Base-by-base conservation (phyloP, 148 eudicot species). In the Nepenthes mirabilis region DNA sequence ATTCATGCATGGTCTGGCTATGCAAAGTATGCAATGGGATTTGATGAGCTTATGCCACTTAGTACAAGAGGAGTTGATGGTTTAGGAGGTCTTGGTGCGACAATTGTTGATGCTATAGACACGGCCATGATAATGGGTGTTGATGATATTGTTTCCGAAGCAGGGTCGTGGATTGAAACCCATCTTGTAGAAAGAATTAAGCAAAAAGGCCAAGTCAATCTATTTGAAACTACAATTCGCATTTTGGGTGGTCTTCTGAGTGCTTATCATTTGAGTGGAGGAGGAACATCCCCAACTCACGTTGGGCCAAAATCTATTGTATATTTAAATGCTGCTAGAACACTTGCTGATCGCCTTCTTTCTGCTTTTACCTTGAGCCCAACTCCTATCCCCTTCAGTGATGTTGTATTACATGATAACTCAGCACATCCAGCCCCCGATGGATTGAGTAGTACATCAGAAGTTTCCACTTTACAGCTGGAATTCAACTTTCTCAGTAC, bases 81-180 rank as follows among this genome's bases (percentile, higher is more conserved):
- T 52, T 83, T 91, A 77, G 98, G 98, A 52, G 96, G 98, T 68
- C 83, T 88, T 35, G 98, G 98, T 58, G 98, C 98, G 65, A 91
- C 98, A 11, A 66, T 88, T 60, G 82, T 91, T 60, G 98, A 91
- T 77, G 90, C 98, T 68, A 64, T 91, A 64, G 98, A 88, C 72
- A 91, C 98, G 37, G 96, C 96, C 64, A 80, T 91, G 86, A 91
- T 91, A 68, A 91, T 91, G 94, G 90, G 86, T 59, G 58, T 70
- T 56, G 85, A 91, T 52, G 90, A 91, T 56, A 76, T 86, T 65
- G 94, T 80, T 61, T 67, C 77, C 55, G 96, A 91, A 72, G 98
- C 98, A 52, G 98, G 98, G 50, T 73, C 96, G 32, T 91, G 98
- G 98, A 71, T 91, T 68, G 96, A 91, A 73, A 78, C 75, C 56